Evolutionary conservation across 495 filamentous ascomycete species (phyloP).

Genomic region (Neurospora discreta): DNA sequence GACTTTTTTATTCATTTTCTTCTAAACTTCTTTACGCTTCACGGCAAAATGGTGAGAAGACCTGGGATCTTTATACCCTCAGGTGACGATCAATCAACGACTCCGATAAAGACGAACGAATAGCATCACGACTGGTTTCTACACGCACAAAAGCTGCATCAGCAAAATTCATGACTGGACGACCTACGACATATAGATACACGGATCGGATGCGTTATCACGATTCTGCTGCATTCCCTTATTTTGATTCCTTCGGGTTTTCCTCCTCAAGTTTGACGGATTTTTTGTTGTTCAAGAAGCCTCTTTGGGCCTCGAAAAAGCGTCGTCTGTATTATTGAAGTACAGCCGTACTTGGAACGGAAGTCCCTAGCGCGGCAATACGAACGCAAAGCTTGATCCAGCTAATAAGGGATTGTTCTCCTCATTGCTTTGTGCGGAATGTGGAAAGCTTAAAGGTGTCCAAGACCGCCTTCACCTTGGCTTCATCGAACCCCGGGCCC

Average conservation of each 20-base stretch:
- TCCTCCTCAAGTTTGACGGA: not conserved
- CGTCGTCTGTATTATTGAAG: not conserved
- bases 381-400: not conserved
- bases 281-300: not conserved
- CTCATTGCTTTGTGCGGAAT: not conserved
- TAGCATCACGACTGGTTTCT: not conserved
- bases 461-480: not conserved
- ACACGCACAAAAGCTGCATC: not conserved
- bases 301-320: not conserved
- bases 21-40: conserved; percentile 42
- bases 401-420: not conserved
- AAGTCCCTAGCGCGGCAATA: not conserved
- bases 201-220: conserved; percentile 6
- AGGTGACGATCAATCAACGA: conserved; percentile 8
- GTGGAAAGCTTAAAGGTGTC: not conserved
- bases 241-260: not conserved
- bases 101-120: not conserved
- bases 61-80: conserved; percentile 20
- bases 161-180: not conserved
- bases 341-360: not conserved
- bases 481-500: not conserved
- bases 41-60: conserved; percentile 23
- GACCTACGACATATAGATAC: not conserved
- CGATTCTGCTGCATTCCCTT: conserved; percentile 1
- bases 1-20: conserved; percentile 17